These are phyloP conservation scores for Penicillium hordei DNA, from an alignment of 2,329 filamentous ascomycete genomes.

Conservation along the genomic window DNA sequence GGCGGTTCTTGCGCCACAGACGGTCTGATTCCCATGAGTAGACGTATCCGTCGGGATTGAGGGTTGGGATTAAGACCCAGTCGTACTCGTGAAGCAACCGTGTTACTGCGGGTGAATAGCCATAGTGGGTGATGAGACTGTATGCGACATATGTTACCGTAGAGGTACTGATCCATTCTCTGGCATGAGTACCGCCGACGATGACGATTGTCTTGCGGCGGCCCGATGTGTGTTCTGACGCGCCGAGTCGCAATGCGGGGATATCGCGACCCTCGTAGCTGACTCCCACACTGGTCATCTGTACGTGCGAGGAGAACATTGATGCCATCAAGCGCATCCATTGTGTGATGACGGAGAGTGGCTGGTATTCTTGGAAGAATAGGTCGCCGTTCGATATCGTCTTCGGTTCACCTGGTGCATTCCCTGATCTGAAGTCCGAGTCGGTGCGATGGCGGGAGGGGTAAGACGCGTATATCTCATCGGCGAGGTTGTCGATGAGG, in stretches of 20 bases:
- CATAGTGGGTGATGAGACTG: slow-evolving; percentile 79
- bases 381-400: slow-evolving; percentile 56
- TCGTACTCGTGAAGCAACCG: slow-evolving; percentile 81
- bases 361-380: slow-evolving; percentile 93
- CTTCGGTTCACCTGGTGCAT: slow-evolving; percentile 33
- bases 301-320: slow-evolving; percentile 81
- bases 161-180: slow-evolving; percentile 94
- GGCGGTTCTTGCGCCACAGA: slow-evolving; percentile 88
- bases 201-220: slow-evolving; percentile 76
- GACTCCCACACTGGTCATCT: slow-evolving; percentile 73
- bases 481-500: slow-evolving; percentile 76
- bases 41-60: slow-evolving; percentile 92
- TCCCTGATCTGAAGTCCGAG: slow-evolving; percentile 27
- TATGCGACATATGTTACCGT: slow-evolving; percentile 91
- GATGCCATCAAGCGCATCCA: slow-evolving; percentile 91
- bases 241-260: slow-evolving; percentile 73
- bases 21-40: slow-evolving; percentile 92
- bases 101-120: slow-evolving; percentile 68
- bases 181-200: slow-evolving; percentile 82
- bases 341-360: slow-evolving; percentile 75
- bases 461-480: slow-evolving; percentile 74
- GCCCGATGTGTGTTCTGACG: slow-evolving; percentile 43
- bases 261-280: slow-evolving; percentile 88
- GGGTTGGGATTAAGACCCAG: slow-evolving; percentile 79
- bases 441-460: slow-evolving; percentile 49